A percentile compares a stretch with the other conserved stretches of the same genome.
Conservation (phyloP, 805 yeast genomes). For the Yamadazyma endophytica region DNA sequence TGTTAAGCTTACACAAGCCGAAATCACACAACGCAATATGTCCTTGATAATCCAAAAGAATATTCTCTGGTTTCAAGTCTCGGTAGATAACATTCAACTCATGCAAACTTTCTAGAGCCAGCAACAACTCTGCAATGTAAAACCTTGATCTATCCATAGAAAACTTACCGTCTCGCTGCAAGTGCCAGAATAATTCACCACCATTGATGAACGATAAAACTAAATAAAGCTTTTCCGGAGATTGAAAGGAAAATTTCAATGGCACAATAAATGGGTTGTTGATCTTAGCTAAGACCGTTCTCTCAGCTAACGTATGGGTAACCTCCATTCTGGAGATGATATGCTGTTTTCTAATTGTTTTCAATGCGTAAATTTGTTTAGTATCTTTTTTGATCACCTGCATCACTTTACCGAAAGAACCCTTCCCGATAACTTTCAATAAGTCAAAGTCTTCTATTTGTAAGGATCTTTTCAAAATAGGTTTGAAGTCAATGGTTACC, state of each 20-base stretch:
- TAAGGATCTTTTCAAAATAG: slow-evolving; percentile 59
- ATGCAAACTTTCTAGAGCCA: slow-evolving; percentile 91
- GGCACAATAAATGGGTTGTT: slow-evolving; percentile 96
- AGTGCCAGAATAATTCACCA: slow-evolving; percentile 92
- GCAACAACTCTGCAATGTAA: slow-evolving; percentile 88
- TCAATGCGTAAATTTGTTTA: slow-evolving; percentile 88
- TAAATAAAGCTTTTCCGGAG: slow-evolving; percentile 90
- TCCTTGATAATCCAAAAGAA: slow-evolving; percentile 90
- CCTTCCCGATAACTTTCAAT: slow-evolving; percentile 94
- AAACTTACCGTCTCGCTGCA: slow-evolving; percentile 87
- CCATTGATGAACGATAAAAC: slow-evolving; percentile 94
- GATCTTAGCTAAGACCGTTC: slow-evolving; percentile 90
- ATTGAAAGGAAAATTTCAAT: slow-evolving; percentile 90
- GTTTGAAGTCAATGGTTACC: slow-evolving; percentile 66
- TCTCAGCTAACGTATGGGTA: slow-evolving; percentile 92
- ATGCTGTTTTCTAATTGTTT: slow-evolving; percentile 90
- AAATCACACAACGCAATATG: slow-evolving; percentile 97
- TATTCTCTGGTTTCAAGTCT: slow-evolving; percentile 95
- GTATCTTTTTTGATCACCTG: slow-evolving; percentile 96
- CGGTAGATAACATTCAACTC: slow-evolving; percentile 90
- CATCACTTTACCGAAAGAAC: slow-evolving; percentile 98
- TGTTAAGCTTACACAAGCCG: slow-evolving; percentile 92
- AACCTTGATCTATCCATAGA: slow-evolving; percentile 86
- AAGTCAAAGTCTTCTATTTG: slow-evolving; percentile 90
- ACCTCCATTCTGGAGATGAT: slow-evolving; percentile 93